These are phyloP conservation scores for Candida nemodendra DNA, from an alignment of 805 yeast genomes.

Conservation along the genomic window DNA sequence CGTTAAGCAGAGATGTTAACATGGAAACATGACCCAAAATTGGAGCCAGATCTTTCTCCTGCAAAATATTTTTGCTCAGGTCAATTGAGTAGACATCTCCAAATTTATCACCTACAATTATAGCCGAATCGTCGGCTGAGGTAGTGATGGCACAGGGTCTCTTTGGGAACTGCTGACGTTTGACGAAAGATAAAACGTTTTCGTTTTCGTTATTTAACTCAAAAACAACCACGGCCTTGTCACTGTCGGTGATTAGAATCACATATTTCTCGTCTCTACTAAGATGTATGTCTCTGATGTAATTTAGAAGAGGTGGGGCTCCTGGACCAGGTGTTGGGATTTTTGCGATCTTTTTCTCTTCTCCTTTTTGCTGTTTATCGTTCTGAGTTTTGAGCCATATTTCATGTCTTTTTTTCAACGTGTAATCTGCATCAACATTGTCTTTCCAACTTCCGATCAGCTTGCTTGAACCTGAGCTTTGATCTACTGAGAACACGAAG, in stretches of 20 bases:
- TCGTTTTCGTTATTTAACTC: constrained; percentile 31
- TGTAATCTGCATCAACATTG: constrained; percentile 45
- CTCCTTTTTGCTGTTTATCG: constrained; percentile 21
- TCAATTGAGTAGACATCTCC: constrained; percentile 84
- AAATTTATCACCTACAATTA: constrained; percentile 88
- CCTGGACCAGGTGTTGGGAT: constrained; percentile 68
- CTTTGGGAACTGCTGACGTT: constrained; percentile 81
- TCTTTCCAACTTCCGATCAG: constrained; percentile 65
- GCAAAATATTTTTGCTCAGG: constrained; percentile 37
- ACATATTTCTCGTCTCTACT: constrained; percentile 53
- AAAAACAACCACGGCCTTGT: constrained; percentile 74
- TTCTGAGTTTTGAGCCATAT: constrained; percentile 37
- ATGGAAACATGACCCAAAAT: constrained; percentile 94
- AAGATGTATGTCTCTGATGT: constrained; percentile 62
- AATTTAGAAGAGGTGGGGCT: constrained; percentile 64
- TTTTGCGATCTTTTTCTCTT: constrained; percentile 30
- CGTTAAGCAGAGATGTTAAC: constrained; percentile 73
- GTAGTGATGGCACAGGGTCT: constrained; percentile 84
- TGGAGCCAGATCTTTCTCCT: constrained; percentile 54
- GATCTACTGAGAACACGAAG: constrained; percentile 44
- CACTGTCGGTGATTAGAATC: constrained; percentile 75
- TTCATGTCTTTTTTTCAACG: constrained; percentile 47
- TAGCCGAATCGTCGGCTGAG: constrained; percentile 45
- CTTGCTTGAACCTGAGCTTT: constrained; percentile 15
- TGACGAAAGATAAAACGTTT: constrained; percentile 49